Base-by-base conservation (phyloP, 2,329 filamentous ascomycete species). In the Fusarium anthophilum region DNA sequence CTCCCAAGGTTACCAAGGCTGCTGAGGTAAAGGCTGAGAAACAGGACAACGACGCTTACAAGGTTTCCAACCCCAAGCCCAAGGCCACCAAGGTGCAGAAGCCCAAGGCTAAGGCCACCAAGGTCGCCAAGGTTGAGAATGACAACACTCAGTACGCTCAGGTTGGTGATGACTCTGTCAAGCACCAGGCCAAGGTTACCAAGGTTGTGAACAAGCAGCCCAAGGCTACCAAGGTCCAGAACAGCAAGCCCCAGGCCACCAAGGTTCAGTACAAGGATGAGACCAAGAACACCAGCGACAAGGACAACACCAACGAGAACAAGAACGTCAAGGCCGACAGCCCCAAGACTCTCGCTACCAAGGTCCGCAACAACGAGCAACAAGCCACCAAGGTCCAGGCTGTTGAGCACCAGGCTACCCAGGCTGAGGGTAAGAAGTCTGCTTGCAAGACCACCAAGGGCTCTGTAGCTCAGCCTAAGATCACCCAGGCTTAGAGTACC, bases 281-380 rank as follows among this genome's bases (percentile, higher is more conserved):
- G 22, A 4, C 38, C 9, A 26, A 51, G 6, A 22, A 15, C 30
- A 44, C 22, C 20, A n/a, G 22, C 12, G 6, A 14, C 24, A 35
- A 63, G 32, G 22, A 10, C 39, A 18, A n/a, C 8, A 63, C 18
- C 35, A 17, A 30, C 22, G 24, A 39, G 22, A 26, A 35, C 59
- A 64, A 55, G 18, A 10, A 39, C 4, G 6, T 47, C 48, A 66
- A 48, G 43, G 22, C 20, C 26, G 18, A 26, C 2, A 66, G 22
- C 24, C 63, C 50, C 61, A 50, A 66, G 37, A 66, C 63, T 15
- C 37, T 66, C 2, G 38, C 35, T 11, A 66, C 60, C 13, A 66
- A 66, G 43, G 28, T 66, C 20, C 61, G 61, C 13, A 57, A 48
- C 30, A 50, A 37, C 14, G 18, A 37, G 26, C 22, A n/a, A 2